phyloP scores from a whole-genome alignment of 768 basidiomycete species.

The Royoungia palumana region DNA sequence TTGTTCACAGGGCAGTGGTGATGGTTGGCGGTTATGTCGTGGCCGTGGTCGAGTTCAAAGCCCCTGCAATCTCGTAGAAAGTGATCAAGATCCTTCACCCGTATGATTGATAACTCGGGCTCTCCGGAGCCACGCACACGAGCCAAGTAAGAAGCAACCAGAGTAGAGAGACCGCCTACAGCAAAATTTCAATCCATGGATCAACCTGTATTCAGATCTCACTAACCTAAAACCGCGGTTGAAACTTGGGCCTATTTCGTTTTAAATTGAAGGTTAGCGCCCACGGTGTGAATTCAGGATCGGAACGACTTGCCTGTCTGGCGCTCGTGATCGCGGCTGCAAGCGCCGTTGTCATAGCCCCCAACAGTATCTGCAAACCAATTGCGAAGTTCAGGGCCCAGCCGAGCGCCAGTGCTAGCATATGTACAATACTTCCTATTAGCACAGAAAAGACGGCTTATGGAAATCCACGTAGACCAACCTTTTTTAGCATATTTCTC shows the following conservation, averaged over 20 bases:
- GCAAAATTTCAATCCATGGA: neutral
- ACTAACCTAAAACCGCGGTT: conserved; percentile 39
- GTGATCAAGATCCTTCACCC: conserved; percentile 59
- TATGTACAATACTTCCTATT: neutral
- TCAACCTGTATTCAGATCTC: neutral
- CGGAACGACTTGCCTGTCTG: conserved; percentile 34
- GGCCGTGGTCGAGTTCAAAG: conserved; percentile 57
- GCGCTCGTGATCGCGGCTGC: conserved; percentile 46
- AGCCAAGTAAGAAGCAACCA: conserved; percentile 71
- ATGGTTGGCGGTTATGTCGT: conserved; percentile 17
- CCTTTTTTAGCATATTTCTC: conserved; percentile 48
- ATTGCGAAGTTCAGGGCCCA: conserved; percentile 49
- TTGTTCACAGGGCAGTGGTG: conserved; percentile 8
- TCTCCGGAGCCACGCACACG: conserved; percentile 66
- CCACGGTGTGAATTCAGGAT: no score
- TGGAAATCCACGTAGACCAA: conserved; percentile 31
- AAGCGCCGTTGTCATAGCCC: conserved; percentile 64
- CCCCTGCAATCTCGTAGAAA: conserved; percentile 61
- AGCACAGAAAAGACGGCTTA: conserved; percentile 11
- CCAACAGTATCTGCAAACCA: conserved; percentile 58
- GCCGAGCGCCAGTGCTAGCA: conserved; percentile 30
- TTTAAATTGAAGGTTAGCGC: neutral
- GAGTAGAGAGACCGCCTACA: conserved; percentile 62
- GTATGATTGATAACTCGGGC: conserved; percentile 58
- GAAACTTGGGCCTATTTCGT: conserved; percentile 34